These are phyloP conservation scores for Rhizopus arrhizus DNA, from an alignment of 371 early-diverging fungal species.

Conservation along the genomic window DNA sequence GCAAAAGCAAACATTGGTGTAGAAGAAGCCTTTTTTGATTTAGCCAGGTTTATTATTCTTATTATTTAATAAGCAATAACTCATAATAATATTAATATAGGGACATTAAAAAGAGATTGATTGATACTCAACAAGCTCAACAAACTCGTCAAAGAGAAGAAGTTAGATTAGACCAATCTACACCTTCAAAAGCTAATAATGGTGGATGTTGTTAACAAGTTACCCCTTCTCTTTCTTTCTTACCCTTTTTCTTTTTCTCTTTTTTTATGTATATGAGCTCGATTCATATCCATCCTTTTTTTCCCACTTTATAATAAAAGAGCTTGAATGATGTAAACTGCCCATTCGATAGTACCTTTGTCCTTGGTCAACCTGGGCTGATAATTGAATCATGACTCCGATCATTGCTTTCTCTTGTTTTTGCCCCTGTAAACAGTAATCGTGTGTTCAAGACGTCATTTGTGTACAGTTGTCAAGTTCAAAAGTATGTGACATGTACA, in stretches of 20 bases:
- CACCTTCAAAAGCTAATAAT: constrained; percentile 29
- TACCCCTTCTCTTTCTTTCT: neutral
- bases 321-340: too few relatives aligned
- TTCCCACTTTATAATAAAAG: neutral
- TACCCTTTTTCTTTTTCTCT: neutral
- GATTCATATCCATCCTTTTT: neutral
- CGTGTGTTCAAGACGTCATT: too few relatives aligned
- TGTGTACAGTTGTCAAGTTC: too few relatives aligned
- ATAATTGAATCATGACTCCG: too few relatives aligned
- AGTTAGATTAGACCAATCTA: constrained; percentile 39
- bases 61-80: neutral
- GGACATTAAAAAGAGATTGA: constrained; percentile 56
- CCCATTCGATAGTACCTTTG: too few relatives aligned
- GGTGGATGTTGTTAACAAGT: constrained; percentile 24
- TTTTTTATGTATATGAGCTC: neutral
- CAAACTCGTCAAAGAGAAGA: constrained; percentile 54
- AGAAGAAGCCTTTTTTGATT: constrained; percentile 96
- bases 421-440: too few relatives aligned
- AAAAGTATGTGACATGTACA: too few relatives aligned
- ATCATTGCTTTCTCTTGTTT: too few relatives aligned
- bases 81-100: constrained; percentile 17
- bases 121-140: constrained; percentile 56
- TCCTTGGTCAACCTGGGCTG: too few relatives aligned
- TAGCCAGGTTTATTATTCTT: constrained; percentile 75
- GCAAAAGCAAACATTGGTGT: constrained; percentile 98